Evolutionary conservation across 2,329 filamentous ascomycete species (phyloP).

Genomic region (Phaeoacremonium minimum): DNA sequence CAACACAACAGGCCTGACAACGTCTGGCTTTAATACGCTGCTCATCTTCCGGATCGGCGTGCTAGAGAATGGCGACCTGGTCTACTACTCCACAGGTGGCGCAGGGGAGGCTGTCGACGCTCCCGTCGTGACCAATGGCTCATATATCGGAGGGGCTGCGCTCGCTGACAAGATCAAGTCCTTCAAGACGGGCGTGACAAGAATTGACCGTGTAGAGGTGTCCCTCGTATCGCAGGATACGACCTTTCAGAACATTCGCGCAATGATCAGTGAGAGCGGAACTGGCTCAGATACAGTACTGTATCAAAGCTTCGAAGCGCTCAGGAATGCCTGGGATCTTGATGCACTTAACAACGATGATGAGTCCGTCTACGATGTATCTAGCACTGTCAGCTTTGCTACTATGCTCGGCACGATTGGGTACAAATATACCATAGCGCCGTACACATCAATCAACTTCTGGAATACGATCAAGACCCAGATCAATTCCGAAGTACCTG

Average conservation of each 20-base stretch:
- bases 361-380: constrained; percentile 31
- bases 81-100: constrained; percentile 9
- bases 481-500: no score
- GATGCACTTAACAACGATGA: constrained; percentile 38
- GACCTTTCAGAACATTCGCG: constrained; percentile 28
- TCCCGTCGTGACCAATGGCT: constrained; percentile 5
- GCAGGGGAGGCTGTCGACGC: constrained; percentile 7
- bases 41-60: constrained; percentile 10
- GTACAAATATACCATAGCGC: constrained; percentile 32
- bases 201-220: constrained; percentile 29
- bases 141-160: constrained; percentile 12
- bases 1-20: constrained; percentile 8
- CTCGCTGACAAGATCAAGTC: constrained; percentile 38
- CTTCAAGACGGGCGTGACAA: constrained; percentile 26
- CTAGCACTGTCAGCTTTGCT: constrained; percentile 31
- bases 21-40: constrained; percentile 8
- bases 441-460: constrained; percentile 30
- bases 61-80: constrained; percentile 7
- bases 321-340: constrained; percentile 31
- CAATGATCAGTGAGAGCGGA: constrained; percentile 24
- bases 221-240: constrained; percentile 17
- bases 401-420: constrained; percentile 30
- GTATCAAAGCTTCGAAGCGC: constrained; percentile 28
- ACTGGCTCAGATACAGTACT: constrained; percentile 22
- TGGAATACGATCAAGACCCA: constrained; percentile 23